Evolutionary conservation across 176 grass and related monocot genomes (phyloP).

Genomic region (Metroxylon sagu): DNA sequence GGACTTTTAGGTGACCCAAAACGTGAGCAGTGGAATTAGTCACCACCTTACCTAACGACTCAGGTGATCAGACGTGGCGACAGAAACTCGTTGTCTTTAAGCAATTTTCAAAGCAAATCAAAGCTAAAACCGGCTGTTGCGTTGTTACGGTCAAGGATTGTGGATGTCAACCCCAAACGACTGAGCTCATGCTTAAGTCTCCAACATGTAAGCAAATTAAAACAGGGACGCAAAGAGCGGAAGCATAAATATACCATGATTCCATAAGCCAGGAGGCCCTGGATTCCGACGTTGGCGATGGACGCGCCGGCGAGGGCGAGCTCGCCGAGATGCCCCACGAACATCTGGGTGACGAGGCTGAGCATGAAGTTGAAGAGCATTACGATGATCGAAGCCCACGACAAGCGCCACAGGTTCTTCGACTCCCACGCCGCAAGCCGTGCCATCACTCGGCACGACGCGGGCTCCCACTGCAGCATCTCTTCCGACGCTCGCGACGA

Average conservation of each 20-base stretch:
- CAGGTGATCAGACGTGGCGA: too few relatives aligned
- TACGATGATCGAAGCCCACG: conserved; percentile 69
- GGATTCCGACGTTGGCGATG: conserved; percentile 77
- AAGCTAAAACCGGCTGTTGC: too few relatives aligned
- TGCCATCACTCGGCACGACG: conserved; percentile 18
- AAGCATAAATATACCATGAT: conserved; percentile 52
- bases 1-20: too few relatives aligned
- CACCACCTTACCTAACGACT: too few relatives aligned
- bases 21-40: too few relatives aligned
- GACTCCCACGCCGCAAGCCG: conserved; percentile 60
- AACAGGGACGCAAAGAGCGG: too few relatives aligned
- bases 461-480: conserved; percentile 37
- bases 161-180: too few relatives aligned
- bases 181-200: too few relatives aligned
- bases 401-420: conserved; percentile 64
- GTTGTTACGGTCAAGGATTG: too few relatives aligned
- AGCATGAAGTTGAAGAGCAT: conserved; percentile 64
- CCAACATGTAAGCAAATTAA: too few relatives aligned
- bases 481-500: conserved; percentile 32
- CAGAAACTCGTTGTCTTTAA: too few relatives aligned
- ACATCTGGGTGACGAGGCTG: conserved; percentile 79
- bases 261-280: conserved; percentile 75
- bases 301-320: conserved; percentile 66
- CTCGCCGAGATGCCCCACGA: conserved; percentile 63
- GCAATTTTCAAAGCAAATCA: too few relatives aligned